Base-by-base conservation (phyloP, 164 flowering plant species). In the Akebia trifoliata region DNA sequence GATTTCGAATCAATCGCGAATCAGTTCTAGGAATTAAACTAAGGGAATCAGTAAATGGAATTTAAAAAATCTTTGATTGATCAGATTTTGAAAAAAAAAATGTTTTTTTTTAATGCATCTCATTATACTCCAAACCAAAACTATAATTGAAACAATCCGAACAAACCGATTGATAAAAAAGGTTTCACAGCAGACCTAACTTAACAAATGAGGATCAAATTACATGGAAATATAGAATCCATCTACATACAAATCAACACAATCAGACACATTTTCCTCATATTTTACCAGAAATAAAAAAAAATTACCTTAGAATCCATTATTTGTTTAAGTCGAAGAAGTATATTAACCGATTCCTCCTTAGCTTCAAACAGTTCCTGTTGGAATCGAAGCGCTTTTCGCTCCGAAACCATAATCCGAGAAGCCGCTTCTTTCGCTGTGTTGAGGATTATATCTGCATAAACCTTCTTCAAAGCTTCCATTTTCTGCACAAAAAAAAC, bases 391-490 rank as follows among this genome's bases (percentile, higher is more conserved):
- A 55, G 4, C 12, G 94, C 81, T 58, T 72, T 86, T 42, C 80
- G 65, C 78, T 87, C 97, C 5, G 88, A 73, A 17, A 60, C 70
- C 83, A 87, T 78, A 53, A 87, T 66, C 58, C 90, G 76, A 20
- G 80, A 77, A n/a, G 97, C 91, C 40, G 94, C 97, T 72, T 86
- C 95, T 60, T 84, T 84, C 17, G 95, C 80, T 32, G 84, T 84
- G 60, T 82, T 80, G 54, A 87, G 68, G n/a, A 90, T 82, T 65
- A 84, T 77, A 36, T 87, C 93, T 29, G 93, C 93, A 48, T 85
- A 87, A 3, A 84, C 97, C 80, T 70, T 82, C 77, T 85, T 87
- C 81, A 83, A 68, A 10, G 87, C 59, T 21, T 8, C 44, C 58
- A 62, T 62, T 62, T 62, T 62, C 65, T 62, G 15, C 46, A 53